phyloP scores from a whole-genome alignment of 352 stramenopile genomes.

The Phytophthora quininea region DNA sequence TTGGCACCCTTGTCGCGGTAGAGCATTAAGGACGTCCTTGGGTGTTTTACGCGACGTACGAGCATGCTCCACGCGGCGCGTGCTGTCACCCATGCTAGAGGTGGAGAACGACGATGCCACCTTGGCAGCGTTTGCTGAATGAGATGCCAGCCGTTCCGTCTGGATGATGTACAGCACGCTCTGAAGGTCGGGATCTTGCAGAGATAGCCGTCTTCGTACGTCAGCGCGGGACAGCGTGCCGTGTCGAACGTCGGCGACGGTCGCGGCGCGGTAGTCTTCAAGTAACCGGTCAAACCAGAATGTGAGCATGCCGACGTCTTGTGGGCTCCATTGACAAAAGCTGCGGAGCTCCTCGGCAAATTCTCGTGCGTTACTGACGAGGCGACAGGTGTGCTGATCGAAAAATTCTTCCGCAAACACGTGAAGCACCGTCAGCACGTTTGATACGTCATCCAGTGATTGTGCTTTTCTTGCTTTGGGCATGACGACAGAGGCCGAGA shows the following conservation, averaged over 20 bases:
- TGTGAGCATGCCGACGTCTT: background rate
- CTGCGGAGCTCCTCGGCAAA: background rate
- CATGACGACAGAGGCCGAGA: background rate
- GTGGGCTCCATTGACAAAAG: background rate
- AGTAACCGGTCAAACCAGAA: background rate
- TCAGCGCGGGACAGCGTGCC: too few species aligned
- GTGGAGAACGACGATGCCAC: background rate
- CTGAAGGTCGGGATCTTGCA: background rate
- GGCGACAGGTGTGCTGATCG: background rate
- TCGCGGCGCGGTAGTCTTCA: background rate
- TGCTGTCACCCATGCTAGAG: too few species aligned
- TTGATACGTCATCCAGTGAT: slow-evolving; percentile 12
- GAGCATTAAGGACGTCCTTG: slow-evolving; percentile 1
- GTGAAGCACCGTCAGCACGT: slow-evolving; percentile 7
- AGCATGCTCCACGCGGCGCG: background rate
- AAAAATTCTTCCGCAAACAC: slow-evolving; percentile 19
- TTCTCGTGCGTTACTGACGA: background rate
- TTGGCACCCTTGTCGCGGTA: background rate
- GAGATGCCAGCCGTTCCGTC: slow-evolving; percentile 3
- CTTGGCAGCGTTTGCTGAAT: background rate
- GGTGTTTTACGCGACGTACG: slow-evolving; percentile 2
- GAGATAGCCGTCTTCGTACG: background rate
- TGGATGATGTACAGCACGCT: background rate
- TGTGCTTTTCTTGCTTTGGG: background rate
- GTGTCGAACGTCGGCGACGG: background rate